phyloP scores from a whole-genome alignment of 768 basidiomycete species.

The Mycena haematopus region DNA sequence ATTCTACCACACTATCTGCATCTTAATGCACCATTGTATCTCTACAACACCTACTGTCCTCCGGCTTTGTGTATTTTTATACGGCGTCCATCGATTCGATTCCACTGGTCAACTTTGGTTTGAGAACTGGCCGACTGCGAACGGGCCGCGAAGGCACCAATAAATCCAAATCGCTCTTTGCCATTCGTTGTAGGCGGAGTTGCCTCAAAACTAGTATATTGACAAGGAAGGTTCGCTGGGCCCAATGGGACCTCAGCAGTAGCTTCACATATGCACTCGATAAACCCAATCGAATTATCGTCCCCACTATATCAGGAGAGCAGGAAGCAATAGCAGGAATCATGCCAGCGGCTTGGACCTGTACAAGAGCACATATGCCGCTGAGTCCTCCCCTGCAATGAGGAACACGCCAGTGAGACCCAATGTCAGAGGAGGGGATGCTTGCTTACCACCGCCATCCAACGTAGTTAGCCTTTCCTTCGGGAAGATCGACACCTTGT shows the following conservation, averaged over 20 bases:
- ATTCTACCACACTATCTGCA: conserved; percentile 3
- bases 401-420: conserved; percentile 29
- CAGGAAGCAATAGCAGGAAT: background rate
- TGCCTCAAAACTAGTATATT: no score
- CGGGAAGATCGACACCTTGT: conserved; percentile 87
- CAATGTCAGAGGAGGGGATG: background rate
- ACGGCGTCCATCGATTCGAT: background rate
- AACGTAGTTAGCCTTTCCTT: conserved; percentile 83
- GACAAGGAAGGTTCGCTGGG: no score
- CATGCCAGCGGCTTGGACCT: conserved; percentile 56
- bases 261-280: background rate
- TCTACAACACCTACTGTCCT: background rate
- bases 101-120: no score
- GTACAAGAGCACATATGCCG: conserved; percentile 90
- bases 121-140: no score
- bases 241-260: no score
- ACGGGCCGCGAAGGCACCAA: no score
- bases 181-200: no score
- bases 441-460: conserved; percentile 77
- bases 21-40: conserved; percentile 10
- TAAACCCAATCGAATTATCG: background rate
- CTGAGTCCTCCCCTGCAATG: conserved; percentile 75
- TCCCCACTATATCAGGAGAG: background rate
- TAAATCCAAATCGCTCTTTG: no score
- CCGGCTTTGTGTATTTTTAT: conserved; percentile 26